A percentile compares a stretch with the other conserved stretches of the same genome.
These are phyloP conservation scores for Pulveroboletus sp. DNA, from an alignment of 768 basidiomycete species.

Conservation along the genomic window DNA sequence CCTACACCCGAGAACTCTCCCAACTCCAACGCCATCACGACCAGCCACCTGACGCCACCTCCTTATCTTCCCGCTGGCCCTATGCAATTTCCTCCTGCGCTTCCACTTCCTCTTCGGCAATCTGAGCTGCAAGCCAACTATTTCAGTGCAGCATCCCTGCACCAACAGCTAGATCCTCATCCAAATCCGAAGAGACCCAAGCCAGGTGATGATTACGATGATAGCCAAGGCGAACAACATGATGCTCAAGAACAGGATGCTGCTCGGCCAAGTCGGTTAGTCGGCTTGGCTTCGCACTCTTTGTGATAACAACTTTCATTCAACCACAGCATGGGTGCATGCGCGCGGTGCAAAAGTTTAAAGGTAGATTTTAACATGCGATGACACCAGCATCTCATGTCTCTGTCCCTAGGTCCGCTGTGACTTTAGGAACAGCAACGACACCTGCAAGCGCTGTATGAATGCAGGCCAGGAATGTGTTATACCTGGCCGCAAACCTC, in stretches of 20 bases:
- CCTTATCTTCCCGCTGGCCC: constrained; percentile 22
- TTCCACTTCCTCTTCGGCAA: constrained; percentile 24
- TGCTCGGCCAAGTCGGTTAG: constrained; percentile 23
- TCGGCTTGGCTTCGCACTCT: not conserved
- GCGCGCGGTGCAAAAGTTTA: constrained; percentile 61
- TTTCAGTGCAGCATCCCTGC: constrained; percentile 9
- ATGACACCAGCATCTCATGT: not conserved
- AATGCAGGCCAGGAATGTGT: constrained; percentile 69
- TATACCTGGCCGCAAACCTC: constrained; percentile 81
- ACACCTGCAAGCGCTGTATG: constrained; percentile 71
- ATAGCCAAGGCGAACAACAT: constrained; percentile 9
- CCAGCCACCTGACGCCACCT: constrained; percentile 5
- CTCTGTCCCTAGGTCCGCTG: constrained; percentile 57
- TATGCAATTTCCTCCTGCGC: constrained; percentile 30
- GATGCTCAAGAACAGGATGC: constrained; percentile 24
- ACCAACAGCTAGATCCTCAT: not conserved
- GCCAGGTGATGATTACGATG: constrained; percentile 15
- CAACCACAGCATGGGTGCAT: constrained; percentile 49
- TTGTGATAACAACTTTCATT: not conserved
- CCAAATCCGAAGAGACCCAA: constrained; percentile 20
- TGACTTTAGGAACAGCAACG: constrained; percentile 66
- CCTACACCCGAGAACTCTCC: constrained; percentile 13
- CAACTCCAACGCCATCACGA: constrained; percentile 1
- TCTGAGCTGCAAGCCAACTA: constrained; percentile 29
- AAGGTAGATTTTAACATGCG: constrained; percentile 32